Conservation (phyloP, 164 flowering plant species). For the Aristolochia californica region DNA sequence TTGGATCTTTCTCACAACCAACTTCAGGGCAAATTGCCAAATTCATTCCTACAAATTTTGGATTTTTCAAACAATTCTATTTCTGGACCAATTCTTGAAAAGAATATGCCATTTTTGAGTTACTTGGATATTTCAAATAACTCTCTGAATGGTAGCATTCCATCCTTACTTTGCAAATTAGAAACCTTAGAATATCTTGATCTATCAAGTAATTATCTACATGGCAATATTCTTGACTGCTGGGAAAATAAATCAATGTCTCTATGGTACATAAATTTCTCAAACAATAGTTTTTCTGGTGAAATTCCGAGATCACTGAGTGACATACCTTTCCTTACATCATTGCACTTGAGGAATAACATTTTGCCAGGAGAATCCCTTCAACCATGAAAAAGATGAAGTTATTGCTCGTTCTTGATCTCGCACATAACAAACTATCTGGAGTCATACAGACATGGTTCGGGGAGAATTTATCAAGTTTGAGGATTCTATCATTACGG, state of each 20-base stretch:
- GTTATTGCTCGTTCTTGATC: conserved; percentile 4
- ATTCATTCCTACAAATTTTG: neutral
- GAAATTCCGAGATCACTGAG: conserved; percentile 15
- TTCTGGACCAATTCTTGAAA: conserved; percentile 18
- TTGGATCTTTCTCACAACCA: conserved; percentile 7
- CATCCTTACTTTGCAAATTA: no score
- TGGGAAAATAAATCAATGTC: no score
- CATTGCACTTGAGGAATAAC: conserved; percentile 8
- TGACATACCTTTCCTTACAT: neutral
- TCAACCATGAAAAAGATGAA: neutral
- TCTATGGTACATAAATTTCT: conserved; percentile 7
- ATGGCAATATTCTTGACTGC: no score
- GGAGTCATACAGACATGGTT: conserved; percentile 15
- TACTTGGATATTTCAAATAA: no score
- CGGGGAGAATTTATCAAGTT: conserved; percentile 5
- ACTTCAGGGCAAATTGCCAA: conserved; percentile 1
- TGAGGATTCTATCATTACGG: conserved; percentile 10
- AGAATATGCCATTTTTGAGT: no score
- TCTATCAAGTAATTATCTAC: no score
- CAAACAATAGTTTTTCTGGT: conserved; percentile 12
- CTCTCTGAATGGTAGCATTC: no score
- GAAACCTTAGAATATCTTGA: no score
- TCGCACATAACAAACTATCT: conserved; percentile 7
- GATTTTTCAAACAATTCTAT: conserved; percentile 8
- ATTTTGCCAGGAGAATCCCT: conserved; percentile 6